A percentile compares a stretch with the other conserved stretches of the same genome.
Evolutionary conservation across 176 grass and related monocot genomes (phyloP).

Genomic region (Thinopyrum elongatum): DNA sequence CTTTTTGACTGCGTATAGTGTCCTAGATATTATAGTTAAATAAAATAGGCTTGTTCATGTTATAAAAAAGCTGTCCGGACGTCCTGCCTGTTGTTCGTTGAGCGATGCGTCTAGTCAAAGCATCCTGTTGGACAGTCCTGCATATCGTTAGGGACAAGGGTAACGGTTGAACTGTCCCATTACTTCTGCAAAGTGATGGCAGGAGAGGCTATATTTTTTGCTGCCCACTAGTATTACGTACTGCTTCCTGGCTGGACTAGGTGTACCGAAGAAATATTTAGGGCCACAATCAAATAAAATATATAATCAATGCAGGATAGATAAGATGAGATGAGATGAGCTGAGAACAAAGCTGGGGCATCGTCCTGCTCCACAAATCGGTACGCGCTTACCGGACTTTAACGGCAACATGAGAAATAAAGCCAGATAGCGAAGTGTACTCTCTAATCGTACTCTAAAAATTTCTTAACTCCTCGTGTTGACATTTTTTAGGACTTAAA

Average conservation of each 20-base stretch:
- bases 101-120: constrained; percentile 17
- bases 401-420: neutral
- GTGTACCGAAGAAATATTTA: neutral
- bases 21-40: neutral
- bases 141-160: neutral
- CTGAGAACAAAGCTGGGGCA: neutral
- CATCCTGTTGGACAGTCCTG: neutral
- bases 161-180: constrained; percentile 20
- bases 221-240: neutral
- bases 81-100: neutral
- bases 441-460: too few species aligned
- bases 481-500: too few species aligned
- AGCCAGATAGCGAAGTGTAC: neutral
- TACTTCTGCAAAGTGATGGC: neutral
- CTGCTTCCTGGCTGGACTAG: neutral
- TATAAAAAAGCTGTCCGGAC: neutral
- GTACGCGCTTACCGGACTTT: neutral
- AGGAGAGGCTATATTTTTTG: neutral
- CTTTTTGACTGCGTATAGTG: too few species aligned
- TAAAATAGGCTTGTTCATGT: neutral
- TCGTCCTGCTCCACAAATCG: neutral
- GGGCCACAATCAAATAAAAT: neutral
- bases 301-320: neutral
- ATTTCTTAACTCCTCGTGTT: too few species aligned
- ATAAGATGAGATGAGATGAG: too few species aligned